Conservation (phyloP, 208 protist species). For the Vickermania spadyakhi region DNA sequence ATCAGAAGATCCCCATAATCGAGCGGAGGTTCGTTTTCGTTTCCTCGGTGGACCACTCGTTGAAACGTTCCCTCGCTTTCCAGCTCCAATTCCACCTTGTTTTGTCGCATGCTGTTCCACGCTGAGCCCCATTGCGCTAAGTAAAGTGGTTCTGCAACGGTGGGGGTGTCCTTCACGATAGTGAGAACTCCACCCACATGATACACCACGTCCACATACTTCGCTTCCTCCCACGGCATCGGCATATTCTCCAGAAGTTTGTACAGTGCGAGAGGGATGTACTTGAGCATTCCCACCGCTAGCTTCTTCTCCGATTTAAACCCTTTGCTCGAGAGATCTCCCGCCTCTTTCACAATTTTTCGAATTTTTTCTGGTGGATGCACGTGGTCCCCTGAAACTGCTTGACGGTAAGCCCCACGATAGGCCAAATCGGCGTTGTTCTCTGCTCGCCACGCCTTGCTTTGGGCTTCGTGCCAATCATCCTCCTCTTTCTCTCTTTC, state of each 20-base stretch:
- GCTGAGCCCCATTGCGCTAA: constrained; percentile 99
- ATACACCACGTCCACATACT: constrained; percentile 98
- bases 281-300: constrained; percentile 99
- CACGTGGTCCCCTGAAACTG: constrained; percentile 52
- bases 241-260: constrained; percentile 99
- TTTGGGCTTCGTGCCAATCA: constrained; percentile 25
- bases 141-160: constrained; percentile 98
- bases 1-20: constrained; percentile 99
- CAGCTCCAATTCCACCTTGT: constrained; percentile 92
- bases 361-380: constrained; percentile 98
- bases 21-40: constrained; percentile 99
- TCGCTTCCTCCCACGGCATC: constrained; percentile 97
- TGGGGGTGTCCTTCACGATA: constrained; percentile 99
- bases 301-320: constrained; percentile 99
- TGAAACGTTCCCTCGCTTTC: constrained; percentile 71
- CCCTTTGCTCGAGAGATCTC: constrained; percentile 97
- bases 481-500: constrained; percentile 27
- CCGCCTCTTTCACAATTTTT: constrained; percentile 99
- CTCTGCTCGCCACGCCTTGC: constrained; percentile 52
- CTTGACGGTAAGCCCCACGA: constrained; percentile 51
- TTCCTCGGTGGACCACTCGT: constrained; percentile 97
- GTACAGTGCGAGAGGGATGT: constrained; percentile 98
- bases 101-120: constrained; percentile 99
- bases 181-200: constrained; percentile 99
- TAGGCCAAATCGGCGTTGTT: constrained; percentile 71